Evolutionary conservation across 441 rosid species (phyloP).

Genomic region (Arabidopsis hybrid): DNA sequence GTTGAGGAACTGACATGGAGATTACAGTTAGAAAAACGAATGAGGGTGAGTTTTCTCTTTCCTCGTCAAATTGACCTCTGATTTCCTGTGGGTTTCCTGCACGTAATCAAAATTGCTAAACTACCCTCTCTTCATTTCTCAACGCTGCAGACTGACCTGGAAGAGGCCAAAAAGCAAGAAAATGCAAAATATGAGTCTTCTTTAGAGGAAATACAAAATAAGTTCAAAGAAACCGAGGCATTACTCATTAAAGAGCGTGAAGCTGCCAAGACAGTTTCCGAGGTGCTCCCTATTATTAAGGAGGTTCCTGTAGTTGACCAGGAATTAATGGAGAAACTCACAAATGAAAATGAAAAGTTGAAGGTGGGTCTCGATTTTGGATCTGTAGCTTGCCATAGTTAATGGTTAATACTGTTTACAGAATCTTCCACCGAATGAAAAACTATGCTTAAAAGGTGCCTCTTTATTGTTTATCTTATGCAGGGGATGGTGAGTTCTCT

Average conservation of each 20-base stretch:
- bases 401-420: slow-evolving; percentile 3
- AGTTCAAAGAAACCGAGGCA: slow-evolving; percentile 85
- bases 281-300: slow-evolving; percentile 74
- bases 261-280: slow-evolving; percentile 70
- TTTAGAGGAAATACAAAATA: slow-evolving; percentile 78
- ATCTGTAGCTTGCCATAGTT: neutral
- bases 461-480: slow-evolving; percentile 42
- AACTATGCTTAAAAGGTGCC: slow-evolving; percentile 3
- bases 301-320: slow-evolving; percentile 84
- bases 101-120: slow-evolving; percentile 7
- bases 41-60: slow-evolving; percentile 58
- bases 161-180: slow-evolving; percentile 91
- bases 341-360: slow-evolving; percentile 75
- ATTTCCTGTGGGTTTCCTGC: slow-evolving; percentile 1
- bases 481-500: slow-evolving; percentile 81
- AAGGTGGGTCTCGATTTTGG: slow-evolving; percentile 39
- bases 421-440: slow-evolving; percentile 20
- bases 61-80: slow-evolving; percentile 20
- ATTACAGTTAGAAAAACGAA: slow-evolving; percentile 80
- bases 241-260: slow-evolving; percentile 76
- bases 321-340: slow-evolving; percentile 62
- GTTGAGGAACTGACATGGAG: slow-evolving; percentile 87
- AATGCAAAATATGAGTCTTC: slow-evolving; percentile 81
- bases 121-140: slow-evolving; percentile 20
- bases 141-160: slow-evolving; percentile 74